phyloP scores from a whole-genome alignment of 208 protist genomes.

The Acanthamoeba sp. region DNA sequence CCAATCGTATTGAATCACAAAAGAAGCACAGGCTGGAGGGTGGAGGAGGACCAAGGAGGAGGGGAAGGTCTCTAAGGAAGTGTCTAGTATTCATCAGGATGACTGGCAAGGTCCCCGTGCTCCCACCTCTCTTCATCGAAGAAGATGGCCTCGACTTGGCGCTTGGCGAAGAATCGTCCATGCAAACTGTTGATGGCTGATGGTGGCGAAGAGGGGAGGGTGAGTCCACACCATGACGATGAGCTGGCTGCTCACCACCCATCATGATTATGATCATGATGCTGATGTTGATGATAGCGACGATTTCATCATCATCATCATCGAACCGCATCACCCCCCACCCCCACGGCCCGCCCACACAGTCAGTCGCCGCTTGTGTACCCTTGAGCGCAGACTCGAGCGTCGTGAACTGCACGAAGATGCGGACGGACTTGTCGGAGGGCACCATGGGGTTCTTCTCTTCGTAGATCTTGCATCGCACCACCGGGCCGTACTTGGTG shows the following conservation, averaged over 20 bases:
- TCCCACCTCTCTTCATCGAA: slow-evolving; percentile 76
- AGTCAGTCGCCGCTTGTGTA: neutral
- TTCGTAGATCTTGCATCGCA: slow-evolving; percentile 27
- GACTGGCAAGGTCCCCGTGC: slow-evolving; percentile 64
- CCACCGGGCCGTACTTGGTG: slow-evolving; percentile 72
- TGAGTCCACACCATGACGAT: slow-evolving; percentile 11
- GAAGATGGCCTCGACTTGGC: slow-evolving; percentile 74
- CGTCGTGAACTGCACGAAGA: slow-evolving; percentile 73
- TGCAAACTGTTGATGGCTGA: slow-evolving; percentile 74
- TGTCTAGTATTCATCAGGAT: slow-evolving; percentile 46
- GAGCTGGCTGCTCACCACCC: neutral
- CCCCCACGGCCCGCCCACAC: neutral
- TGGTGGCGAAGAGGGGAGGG: slow-evolving; percentile 12
- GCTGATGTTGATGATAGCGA: too few species aligned
- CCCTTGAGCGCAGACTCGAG: slow-evolving; percentile 67
- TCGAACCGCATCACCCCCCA: neutral
- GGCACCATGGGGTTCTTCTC: slow-evolving; percentile 48
- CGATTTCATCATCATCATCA: too few species aligned
- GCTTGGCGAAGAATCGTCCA: slow-evolving; percentile 78
- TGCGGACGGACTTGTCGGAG: slow-evolving; percentile 72
- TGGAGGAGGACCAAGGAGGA: neutral
- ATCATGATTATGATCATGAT: neutral
- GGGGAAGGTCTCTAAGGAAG: neutral
- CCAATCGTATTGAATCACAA: too few species aligned
- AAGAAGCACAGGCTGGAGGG: neutral